Evolutionary conservation across 805 yeast species (phyloP), one percentile per base, ranked within the genome.

Genomic region (Aciculoconidium aculeatum): DNA sequence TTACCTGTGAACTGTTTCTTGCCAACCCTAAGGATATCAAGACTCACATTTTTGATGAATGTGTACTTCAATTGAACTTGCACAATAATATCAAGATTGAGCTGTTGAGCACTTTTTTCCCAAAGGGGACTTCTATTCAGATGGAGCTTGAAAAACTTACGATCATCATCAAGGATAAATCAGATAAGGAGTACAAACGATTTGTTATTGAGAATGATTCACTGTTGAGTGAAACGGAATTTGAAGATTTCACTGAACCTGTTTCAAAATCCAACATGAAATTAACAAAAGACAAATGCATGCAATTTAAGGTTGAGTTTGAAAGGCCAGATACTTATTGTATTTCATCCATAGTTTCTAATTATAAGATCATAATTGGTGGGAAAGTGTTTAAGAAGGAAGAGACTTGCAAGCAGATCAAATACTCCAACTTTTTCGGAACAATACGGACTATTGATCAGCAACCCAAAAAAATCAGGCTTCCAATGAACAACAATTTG

Each of bases 31-130:
- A 20, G 3, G 33, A 28, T 5, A 16, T 22, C 8, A 23, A 34
- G n/a, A 23, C 31, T 3, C 31, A 30, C 13, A 30, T 31, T 4
- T 30, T 23, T 17, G 37, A 34, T 5, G 31, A 31, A 8, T 34
- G 37, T 11, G 11, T 30, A 9, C 21, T 30, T 6, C 37, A 34
- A 15, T 16, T 34, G 12, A 10, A 10, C 11, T 6, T 30, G 6
- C 11, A 16, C 7, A 30, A 21, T 19, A 24, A 21, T 5, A 5
- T 30, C 11, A 15, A 27, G 17, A 8, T 23, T 5, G 15, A 11
- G 3, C 13, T 15, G 12, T 10, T 31, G 15, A 3, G 15, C 23
- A 17, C 25, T 11, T 22, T 10, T 17, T 26, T 31, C 15, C 20
- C 27, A 14, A 11, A 12, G n/a, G n/a, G n/a, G n/a, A n/a, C n/a